A percentile compares a stretch with the other conserved stretches of the same genome.
These are phyloP conservation scores for Cylindricascospora bacillispora DNA, from an alignment of 1,139 yeast species.

Conservation along the genomic window DNA sequence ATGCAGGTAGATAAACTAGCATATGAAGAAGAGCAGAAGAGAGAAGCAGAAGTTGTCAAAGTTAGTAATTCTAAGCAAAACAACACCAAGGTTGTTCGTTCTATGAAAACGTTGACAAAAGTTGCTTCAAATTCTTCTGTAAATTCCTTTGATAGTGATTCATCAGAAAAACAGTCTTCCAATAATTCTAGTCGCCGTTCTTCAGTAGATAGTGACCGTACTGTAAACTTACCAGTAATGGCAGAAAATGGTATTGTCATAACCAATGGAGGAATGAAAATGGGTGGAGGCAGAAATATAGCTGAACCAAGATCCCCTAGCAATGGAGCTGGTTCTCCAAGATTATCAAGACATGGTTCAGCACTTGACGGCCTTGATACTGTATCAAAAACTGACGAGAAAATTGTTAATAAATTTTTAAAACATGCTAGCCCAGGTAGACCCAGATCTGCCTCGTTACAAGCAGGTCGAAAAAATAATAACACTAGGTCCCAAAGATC, in stretches of 20 bases:
- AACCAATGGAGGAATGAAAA: too few species aligned
- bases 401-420: background rate
- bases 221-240: background rate
- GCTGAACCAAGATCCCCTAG: constrained; percentile 5
- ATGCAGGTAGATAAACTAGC: constrained; percentile 18
- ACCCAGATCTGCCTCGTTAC: constrained; percentile 23
- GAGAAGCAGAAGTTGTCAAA: too few species aligned
- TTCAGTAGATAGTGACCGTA: constrained; percentile 1
- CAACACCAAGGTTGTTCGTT: too few species aligned
- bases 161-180: too few species aligned
- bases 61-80: too few species aligned
- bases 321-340: constrained; percentile 13
- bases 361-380: constrained; percentile 1
- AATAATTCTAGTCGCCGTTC: too few species aligned
- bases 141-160: too few species aligned
- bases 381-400: constrained; percentile 2
- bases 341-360: constrained; percentile 15
- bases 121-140: background rate
- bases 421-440: constrained; percentile 6
- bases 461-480: constrained; percentile 4
- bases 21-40: constrained; percentile 9
- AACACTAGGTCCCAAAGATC: constrained; percentile 10
- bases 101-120: background rate
- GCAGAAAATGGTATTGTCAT: constrained; percentile 1
- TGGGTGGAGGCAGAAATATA: too few species aligned